These are phyloP conservation scores for Polytrichum commune DNA, from an alignment of 225 moss, liverwort and hornwort genomes.

Conservation along the genomic window DNA sequence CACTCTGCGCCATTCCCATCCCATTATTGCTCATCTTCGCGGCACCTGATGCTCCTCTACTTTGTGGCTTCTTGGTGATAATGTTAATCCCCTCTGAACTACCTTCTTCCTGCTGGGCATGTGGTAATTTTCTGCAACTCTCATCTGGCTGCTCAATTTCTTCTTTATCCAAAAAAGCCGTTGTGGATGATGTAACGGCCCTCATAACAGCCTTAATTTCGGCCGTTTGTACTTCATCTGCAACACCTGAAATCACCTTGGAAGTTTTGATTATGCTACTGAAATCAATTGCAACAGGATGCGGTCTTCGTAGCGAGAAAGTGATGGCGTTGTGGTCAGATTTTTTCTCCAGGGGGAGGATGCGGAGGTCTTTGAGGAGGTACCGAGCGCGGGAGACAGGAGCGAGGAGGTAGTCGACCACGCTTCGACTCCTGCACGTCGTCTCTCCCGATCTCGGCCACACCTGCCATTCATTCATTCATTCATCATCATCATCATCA, in stretches of 20 bases:
- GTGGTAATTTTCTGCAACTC: no score
- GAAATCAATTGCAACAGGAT: slow-evolving; percentile 3
- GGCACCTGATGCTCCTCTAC: neutral
- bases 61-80: no score
- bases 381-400: slow-evolving; percentile 44
- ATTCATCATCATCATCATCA: no score
- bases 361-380: slow-evolving; percentile 43
- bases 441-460: slow-evolving; percentile 55
- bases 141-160: no score
- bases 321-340: slow-evolving; percentile 52
- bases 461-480: slow-evolving; percentile 20
- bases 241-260: no score
- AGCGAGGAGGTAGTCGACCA: slow-evolving; percentile 46
- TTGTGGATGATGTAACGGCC: no score
- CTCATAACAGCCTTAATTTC: no score
- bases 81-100: neutral
- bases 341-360: slow-evolving; percentile 48
- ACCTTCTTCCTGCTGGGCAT: neutral
- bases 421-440: slow-evolving; percentile 51
- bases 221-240: no score
- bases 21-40: no score
- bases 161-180: no score
- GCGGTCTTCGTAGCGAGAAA: slow-evolving; percentile 39
- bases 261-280: neutral
- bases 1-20: no score